Conservation (phyloP, 2,329 filamentous ascomycete genomes). For the Aspergillus ruber region DNA sequence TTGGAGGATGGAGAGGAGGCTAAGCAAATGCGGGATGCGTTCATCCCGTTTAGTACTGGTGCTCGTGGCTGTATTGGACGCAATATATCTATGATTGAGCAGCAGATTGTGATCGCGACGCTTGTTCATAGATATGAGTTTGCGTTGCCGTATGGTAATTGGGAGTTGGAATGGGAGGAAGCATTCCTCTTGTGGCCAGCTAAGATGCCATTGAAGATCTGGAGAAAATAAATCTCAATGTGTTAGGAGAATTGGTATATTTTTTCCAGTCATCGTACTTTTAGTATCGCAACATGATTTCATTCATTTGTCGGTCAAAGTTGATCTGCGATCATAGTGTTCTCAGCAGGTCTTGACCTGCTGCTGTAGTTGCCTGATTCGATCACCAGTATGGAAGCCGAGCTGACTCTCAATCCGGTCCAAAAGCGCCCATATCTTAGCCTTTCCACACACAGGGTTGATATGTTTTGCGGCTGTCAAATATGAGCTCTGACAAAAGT, state of each 20-base stretch:
- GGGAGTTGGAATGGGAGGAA: not conserved
- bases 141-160: not conserved
- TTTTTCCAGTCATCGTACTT: too few relatives aligned
- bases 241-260: too few relatives aligned
- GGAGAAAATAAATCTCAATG: not conserved
- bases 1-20: not conserved
- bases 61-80: constrained; percentile 14
- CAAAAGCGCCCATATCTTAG: not conserved
- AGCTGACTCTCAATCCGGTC: not conserved
- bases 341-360: not conserved
- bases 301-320: not conserved
- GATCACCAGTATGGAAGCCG: not conserved
- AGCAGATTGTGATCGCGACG: constrained; percentile 12
- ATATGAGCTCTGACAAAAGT: not conserved
- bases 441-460: not conserved
- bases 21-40: not conserved
- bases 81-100: constrained; percentile 14
- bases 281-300: too few relatives aligned
- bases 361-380: not conserved
- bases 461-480: not conserved
- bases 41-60: constrained; percentile 13
- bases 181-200: not conserved
- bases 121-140: constrained; percentile 6
- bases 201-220: not conserved
- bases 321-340: too few relatives aligned